A percentile compares a stretch with the other conserved stretches of the same genome.
phyloP scores from a whole-genome alignment of 1,284 basidiomycete genomes.

The Uromyces viciae-fabae region DNA sequence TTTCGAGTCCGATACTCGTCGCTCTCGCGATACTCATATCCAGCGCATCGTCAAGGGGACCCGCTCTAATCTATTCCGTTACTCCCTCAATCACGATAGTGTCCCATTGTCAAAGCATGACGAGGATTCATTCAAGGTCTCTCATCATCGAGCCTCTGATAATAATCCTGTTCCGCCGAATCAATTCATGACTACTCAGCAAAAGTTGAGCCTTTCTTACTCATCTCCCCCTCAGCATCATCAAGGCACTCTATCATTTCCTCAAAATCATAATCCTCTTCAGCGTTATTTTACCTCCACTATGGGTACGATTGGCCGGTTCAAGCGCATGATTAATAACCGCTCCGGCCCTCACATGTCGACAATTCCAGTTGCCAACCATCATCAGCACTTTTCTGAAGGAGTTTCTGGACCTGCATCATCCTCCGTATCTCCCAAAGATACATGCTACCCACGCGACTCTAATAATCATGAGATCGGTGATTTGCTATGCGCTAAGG shows the following conservation, averaged over 20 bases:
- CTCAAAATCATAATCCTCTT: slow-evolving; percentile 48
- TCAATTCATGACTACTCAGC: not conserved
- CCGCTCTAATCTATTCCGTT: slow-evolving; percentile 5
- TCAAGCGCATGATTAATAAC: slow-evolving; percentile 50
- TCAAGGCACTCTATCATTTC: slow-evolving; percentile 33
- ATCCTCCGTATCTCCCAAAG: slow-evolving; percentile 14
- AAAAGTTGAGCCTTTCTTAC: slow-evolving; percentile 8
- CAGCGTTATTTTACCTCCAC: slow-evolving; percentile 49
- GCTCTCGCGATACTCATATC: not conserved
- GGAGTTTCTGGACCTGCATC: not conserved
- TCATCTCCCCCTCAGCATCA: not conserved
- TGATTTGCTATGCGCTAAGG: slow-evolving; percentile 48
- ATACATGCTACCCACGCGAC: slow-evolving; percentile 45
- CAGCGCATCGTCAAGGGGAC: not conserved
- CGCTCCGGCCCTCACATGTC: slow-evolving; percentile 14
- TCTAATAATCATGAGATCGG: slow-evolving; percentile 44
- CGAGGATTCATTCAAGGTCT: not conserved
- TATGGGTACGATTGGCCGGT: slow-evolving; percentile 50
- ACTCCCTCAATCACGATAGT: not conserved
- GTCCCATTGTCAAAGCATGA: not conserved
- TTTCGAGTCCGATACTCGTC: slow-evolving; percentile 10
- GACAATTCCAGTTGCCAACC: not conserved
- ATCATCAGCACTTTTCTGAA: not conserved
- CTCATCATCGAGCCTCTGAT: slow-evolving; percentile 13
- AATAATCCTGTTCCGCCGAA: not conserved